Base-by-base conservation (phyloP, 1,139 yeast genomes). In the Scheffersomyces stambukii region DNA sequence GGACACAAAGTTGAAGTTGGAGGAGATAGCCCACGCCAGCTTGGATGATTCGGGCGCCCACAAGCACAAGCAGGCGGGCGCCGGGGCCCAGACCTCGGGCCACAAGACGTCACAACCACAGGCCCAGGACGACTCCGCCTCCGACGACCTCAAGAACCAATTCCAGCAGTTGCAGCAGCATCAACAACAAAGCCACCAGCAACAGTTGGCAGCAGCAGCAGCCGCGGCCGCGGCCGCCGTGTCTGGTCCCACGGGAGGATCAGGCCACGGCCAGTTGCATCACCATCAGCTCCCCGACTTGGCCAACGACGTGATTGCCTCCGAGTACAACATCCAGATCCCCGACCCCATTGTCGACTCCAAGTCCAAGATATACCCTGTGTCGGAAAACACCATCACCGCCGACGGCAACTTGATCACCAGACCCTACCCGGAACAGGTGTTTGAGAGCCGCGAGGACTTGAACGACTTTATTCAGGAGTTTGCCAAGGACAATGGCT, bases 401-500 rank as follows among this genome's bases (percentile, higher is more conserved):
- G 62, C 71, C 16, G 70, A 65, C 31, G 76, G 76, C 3, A 69
- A 69, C 46, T 57, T 73, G 38, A 68, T 72, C 41, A 73, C 79
- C 8, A 62, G 77, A 26, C 74, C 76, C 25, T 70, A 69, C 42
- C 76, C 75, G 9, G 76, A 70, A 40, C 77, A 72, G 46, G 64
- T 62, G 21, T 73, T 73, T 45, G 70, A 64, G 32, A 58, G 59
- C 30, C 62, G 77, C 23, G 70, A 67, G 18, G 75, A 68, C 30
- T 58, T 74, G 42, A 72, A 71, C 41, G 76, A 71, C 31, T 74
- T 71, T 40, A 73, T 74, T 33, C 67, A 64, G 33, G 78, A 72
- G 37, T 74, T 72, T 54, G 77, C 78, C 15, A 57, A 75, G 28
- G 76, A 70, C 43, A 71, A 74, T 46, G 78, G 76, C 22, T 73